Evolutionary conservation across 1,284 basidiomycete genomes (phyloP), one percentile per base, ranked within the genome.

Genomic region (Naganishia albida): DNA sequence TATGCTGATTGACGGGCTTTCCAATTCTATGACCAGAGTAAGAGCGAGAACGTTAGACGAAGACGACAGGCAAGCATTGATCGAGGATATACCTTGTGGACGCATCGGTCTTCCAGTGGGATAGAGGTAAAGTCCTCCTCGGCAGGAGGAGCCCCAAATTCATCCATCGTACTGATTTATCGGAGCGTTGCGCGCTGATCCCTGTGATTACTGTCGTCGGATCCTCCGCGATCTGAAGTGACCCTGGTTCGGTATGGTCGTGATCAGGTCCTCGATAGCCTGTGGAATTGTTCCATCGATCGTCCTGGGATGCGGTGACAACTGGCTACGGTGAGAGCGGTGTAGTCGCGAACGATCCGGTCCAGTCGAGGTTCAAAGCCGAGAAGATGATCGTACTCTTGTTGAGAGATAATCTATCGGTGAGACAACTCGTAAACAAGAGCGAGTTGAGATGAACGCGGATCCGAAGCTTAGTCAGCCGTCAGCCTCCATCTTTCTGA

Each of bases 1-100:
- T 99, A 99, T 64, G 87, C 96, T 74, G 87, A 92, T 72, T 96
- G 86, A 71, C 95, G 87, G 55, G 96, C 95, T 81, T 99, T 99
- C 95, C 95, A 99, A 75, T 95, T 93, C 85, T 84, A 73, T 2
- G n/a, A 55, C 65, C 15, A 59, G 57, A 34, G 30, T 10, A 52
- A 15, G 16, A 39, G 26, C 34, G 34, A 34, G 10, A 34, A 34
- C 10, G 34, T 34, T 34, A 34, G 34, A 34, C 34, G 34, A 34
- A 34, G 6, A 34, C 10, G 34, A 34, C n/a, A n/a, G n/a, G n/a
- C n/a, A n/a, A n/a, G n/a, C n/a, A n/a, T n/a, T n/a, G n/a, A n/a
- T 34, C 34, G 2, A n/a, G 2, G 13, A 64, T 74, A 38, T 38
- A 82, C 82, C 78, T 97, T 98, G 83, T 95, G 91, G 13, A 85